Base-by-base conservation (phyloP, 1,284 basidiomycete species). In the Cystobasidium sp. region DNA sequence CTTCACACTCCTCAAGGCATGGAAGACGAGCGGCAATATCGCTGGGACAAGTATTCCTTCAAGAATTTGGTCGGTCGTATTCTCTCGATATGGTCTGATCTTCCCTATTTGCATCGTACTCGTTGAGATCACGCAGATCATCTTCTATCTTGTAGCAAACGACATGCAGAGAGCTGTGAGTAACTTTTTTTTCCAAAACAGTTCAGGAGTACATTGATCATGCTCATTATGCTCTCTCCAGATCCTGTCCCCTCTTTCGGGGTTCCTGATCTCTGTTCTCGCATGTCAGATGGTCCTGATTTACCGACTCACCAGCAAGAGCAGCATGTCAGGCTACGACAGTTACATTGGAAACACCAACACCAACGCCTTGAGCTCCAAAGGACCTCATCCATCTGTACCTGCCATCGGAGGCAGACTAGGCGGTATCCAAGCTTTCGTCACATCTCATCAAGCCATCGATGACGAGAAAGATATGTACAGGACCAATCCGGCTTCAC, bases 231-330 rank as follows among this genome's bases (percentile, higher is more conserved):
- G 31, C 31, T 31, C 31, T 31, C 31, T 31, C 31, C 68, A 69
- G 68, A 47, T 69, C 14, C 20, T 46, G 16, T 59, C 68, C 12
- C 53, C 68, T 39, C 37, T 69, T 16, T 69, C 68, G 3, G 55
- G 68, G 41, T 69, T 63, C n/a, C 58, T 70, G 14, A 52, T 62
- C 16, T 44, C 68, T 49, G 68, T 69, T 8, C 53, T 69, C n/a
- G 68, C 55, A 12, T 69, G 68, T 46, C 68, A 69, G 46, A 70
- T 70, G 68, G 58, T 70, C 22, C 20, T 63, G 6, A 70, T 58
- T 37, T 24, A 59, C 37, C 68, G 68, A 14, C 59, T 70, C 31
- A 70, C 68, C 7, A 51, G 41, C 43, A 52, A 46, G 14, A 31
- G 41, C 16, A 44, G 58, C 14, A 18, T 37, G 22, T 52, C 43